Conservation (phyloP, 1,284 basidiomycete genomes). For the Ganoderma lingzhi region DNA sequence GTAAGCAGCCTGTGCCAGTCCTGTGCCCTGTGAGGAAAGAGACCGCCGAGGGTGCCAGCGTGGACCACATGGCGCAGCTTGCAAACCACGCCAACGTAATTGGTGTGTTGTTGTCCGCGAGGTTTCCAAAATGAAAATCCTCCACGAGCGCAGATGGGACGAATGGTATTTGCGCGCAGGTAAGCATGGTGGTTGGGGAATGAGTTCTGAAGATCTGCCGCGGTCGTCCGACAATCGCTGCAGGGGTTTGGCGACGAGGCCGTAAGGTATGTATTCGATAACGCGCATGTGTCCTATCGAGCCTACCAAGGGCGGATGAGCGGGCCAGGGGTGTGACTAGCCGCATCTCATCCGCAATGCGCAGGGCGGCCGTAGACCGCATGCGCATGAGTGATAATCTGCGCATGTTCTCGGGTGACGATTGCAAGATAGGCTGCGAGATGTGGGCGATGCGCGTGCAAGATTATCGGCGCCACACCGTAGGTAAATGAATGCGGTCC, state of each 20-base stretch:
- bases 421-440: conserved; percentile 31
- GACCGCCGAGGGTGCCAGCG: not conserved
- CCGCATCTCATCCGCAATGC: not conserved
- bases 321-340: not conserved
- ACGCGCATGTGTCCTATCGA: not conserved
- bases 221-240: conserved; percentile 6
- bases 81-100: not conserved
- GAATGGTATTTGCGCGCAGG: not conserved
- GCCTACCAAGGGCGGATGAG: conserved; percentile 1
- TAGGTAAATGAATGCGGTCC: conserved; percentile 23
- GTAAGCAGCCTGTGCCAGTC: not conserved
- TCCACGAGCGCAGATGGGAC: not conserved
- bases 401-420: not conserved
- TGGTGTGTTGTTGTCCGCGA: not conserved
- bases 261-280: no score
- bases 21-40: not conserved
- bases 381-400: not conserved
- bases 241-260: not conserved
- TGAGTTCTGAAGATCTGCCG: not conserved
- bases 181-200: not conserved
- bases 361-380: not conserved
- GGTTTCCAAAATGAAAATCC: not conserved
- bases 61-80: not conserved
- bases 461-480: conserved; percentile 28
- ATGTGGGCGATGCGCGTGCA: conserved; percentile 29